Base-by-base conservation (phyloP, 2,329 filamentous ascomycete species). In the Colletotrichum lindemuthianum region DNA sequence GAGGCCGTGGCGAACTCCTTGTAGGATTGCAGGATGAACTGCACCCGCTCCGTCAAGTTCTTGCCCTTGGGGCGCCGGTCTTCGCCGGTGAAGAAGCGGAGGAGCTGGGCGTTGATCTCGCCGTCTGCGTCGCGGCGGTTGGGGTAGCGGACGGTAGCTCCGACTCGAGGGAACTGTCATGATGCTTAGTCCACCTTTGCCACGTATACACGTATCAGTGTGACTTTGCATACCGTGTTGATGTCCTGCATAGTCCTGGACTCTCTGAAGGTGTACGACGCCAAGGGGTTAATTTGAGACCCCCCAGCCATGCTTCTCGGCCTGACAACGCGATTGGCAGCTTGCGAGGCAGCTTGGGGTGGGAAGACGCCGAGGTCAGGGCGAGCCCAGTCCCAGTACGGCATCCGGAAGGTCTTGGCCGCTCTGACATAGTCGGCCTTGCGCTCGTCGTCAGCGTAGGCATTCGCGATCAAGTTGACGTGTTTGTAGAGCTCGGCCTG, bases 351-450 rank as follows among this genome's bases (percentile, higher is more conserved):
- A 47, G 69, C 34, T 63, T 70, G 9, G 64, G 68, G 2, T 69
- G 76, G 53, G 34, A 66, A 66, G 6, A 66, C 59, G 8, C 59
- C 59, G 39, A 66, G 59, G 36, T 63, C 60, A 16, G 61, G 61
- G 24, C 61, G 61, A 12, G 61, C 61, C 75, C 75, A 77, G 67
- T 78, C 77, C 67, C 73, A 77, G 59, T 75, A 77, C 0, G 75
- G 75, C 6, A 75, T 64, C 1, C 75, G 69, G 66, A 76, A 75
- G 16, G 59, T 55, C 52, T 71, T 65, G 32, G 72, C 73, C 0
- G 74, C 74, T 2, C 60, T 51, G 3, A 68, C 49, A 51, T 76
- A 77, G 33, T 69, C 64, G 36, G 63, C 58, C 6, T 68, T 64
- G 8, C 70, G 59, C 34, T 67, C 50, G 6, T 52, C 52, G 3